Percentiles rank a stretch among this genome's conserved stretches.
Evolutionary conservation across 1,284 basidiomycete genomes (phyloP).

Genomic region (Puccinia coronata): DNA sequence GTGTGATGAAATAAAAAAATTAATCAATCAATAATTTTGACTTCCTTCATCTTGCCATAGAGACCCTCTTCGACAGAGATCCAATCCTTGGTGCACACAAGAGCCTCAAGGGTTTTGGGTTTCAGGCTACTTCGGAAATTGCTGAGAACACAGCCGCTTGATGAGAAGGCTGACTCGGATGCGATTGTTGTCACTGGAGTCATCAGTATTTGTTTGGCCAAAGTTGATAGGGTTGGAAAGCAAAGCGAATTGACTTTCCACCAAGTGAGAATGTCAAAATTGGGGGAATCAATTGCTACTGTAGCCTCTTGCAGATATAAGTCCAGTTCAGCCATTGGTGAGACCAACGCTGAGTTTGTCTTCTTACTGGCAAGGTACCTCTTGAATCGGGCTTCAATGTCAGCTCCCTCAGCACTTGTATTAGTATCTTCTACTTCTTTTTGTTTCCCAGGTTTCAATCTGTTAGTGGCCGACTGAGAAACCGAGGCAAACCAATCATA

Average conservation of each 20-base stretch:
- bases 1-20: too few relatives aligned
- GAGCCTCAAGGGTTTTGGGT: too few relatives aligned
- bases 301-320: background rate
- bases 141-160: too few relatives aligned
- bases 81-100: too few relatives aligned
- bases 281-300: background rate
- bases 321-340: background rate
- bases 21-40: too few relatives aligned
- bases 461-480: background rate
- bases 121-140: too few relatives aligned
- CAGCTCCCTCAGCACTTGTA: background rate
- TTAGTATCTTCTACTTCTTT: background rate
- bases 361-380: background rate
- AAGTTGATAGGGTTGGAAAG: background rate
- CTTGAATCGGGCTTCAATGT: background rate
- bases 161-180: background rate
- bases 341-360: background rate
- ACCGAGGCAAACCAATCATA: background rate
- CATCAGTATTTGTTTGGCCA: background rate
- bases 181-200: background rate
- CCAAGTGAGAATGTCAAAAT: constrained; percentile 6
- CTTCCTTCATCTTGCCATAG: too few relatives aligned
- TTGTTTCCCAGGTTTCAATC: too few relatives aligned
- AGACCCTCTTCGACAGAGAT: too few relatives aligned
- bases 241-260: background rate